A percentile compares a stretch with the other conserved stretches of the same genome.
Conservation (phyloP, 441 rosid species). For the Erysimum pusillum region DNA sequence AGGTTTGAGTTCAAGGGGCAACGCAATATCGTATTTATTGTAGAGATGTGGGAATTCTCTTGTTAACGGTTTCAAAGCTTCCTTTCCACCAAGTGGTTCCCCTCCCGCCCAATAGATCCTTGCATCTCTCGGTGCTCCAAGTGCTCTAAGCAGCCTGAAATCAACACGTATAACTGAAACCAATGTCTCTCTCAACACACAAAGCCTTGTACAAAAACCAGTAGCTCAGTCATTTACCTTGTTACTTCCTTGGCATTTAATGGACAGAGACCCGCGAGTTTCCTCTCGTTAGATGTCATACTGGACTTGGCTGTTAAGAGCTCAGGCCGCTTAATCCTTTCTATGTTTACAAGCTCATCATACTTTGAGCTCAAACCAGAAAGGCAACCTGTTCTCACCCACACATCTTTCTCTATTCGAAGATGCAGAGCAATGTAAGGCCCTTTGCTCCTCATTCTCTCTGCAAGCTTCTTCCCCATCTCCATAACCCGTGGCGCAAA, state of each 20-base stretch:
- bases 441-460: slow-evolving; percentile 84
- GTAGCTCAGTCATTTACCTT: slow-evolving; percentile 53
- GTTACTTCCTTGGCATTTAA: slow-evolving; percentile 85
- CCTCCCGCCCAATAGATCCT: slow-evolving; percentile 97
- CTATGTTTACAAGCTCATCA: slow-evolving; percentile 72
- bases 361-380: slow-evolving; percentile 76
- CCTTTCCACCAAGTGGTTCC: slow-evolving; percentile 82
- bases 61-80: slow-evolving; percentile 73
- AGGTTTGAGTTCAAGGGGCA: slow-evolving; percentile 81
- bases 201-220: neutral
- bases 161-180: neutral
- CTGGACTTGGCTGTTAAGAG: slow-evolving; percentile 86
- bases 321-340: slow-evolving; percentile 83
- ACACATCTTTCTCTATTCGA: slow-evolving; percentile 89
- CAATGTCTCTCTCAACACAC: neutral
- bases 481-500: slow-evolving; percentile 76
- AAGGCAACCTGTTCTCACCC: slow-evolving; percentile 97
- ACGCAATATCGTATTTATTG: slow-evolving; percentile 83
- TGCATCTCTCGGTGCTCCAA: slow-evolving; percentile 77
- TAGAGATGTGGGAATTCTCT: slow-evolving; percentile 73
- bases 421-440: slow-evolving; percentile 92
- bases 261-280: slow-evolving; percentile 93
- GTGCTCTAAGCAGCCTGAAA: slow-evolving; percentile 88
- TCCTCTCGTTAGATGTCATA: slow-evolving; percentile 79
- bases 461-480: slow-evolving; percentile 78